Conservation (phyloP, 768 basidiomycete genomes). For the Cyclocybe aegerita region DNA sequence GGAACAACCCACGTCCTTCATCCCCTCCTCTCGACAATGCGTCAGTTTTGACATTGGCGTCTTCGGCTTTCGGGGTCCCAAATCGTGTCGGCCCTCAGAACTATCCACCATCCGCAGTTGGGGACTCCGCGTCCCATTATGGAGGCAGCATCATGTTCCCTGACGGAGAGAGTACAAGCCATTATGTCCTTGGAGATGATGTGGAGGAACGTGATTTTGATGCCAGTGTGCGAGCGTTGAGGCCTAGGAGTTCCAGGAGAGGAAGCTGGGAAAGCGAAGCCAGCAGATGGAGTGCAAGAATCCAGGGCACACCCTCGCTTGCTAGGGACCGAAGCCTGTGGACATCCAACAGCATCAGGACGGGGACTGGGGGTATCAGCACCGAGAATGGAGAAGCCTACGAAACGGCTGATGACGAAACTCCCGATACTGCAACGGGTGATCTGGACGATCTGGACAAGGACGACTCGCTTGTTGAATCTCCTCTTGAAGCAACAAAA, state of each 20-base stretch:
- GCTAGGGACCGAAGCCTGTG: slow-evolving; percentile 57
- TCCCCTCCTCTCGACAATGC: slow-evolving; percentile 92
- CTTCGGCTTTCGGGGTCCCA: slow-evolving; percentile 83
- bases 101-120: slow-evolving; percentile 51
- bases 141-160: slow-evolving; percentile 57
- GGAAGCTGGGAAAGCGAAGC: slow-evolving; percentile 92
- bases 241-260: slow-evolving; percentile 81
- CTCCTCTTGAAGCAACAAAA: slow-evolving; percentile 5
- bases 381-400: slow-evolving; percentile 40
- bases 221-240: slow-evolving; percentile 86
- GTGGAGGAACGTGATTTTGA: slow-evolving; percentile 75
- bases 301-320: slow-evolving; percentile 49
- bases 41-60: slow-evolving; percentile 88
- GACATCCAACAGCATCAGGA: slow-evolving; percentile 60
- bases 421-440: slow-evolving; percentile 16
- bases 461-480: neutral
- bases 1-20: slow-evolving; percentile 92
- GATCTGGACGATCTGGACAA: slow-evolving; percentile 15
- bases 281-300: slow-evolving; percentile 82
- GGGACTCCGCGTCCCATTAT: slow-evolving; percentile 72
- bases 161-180: slow-evolving; percentile 69
- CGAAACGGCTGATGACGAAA: slow-evolving; percentile 25
- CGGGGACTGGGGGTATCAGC: slow-evolving; percentile 59
- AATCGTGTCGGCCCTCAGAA: slow-evolving; percentile 44
- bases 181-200: slow-evolving; percentile 66